Evolutionary conservation across 495 filamentous ascomycete genomes (phyloP), one percentile per base, ranked within the genome.

Genomic region (Bathelium albidoporum): DNA sequence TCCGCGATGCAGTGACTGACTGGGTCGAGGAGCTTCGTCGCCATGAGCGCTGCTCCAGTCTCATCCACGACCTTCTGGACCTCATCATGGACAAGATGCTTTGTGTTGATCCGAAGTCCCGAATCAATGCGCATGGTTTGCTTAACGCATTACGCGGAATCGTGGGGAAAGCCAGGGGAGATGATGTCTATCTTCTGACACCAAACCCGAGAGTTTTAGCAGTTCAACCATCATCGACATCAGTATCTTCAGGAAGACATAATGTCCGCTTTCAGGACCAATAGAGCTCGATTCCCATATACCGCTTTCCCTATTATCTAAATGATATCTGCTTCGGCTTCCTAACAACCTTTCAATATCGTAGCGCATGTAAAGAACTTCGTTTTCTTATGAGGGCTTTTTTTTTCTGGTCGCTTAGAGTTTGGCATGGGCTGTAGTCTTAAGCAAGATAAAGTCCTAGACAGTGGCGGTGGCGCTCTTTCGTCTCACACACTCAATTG

Each of bases 21-120:
- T 63, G 61, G 61, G 61, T 63, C 29, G 36, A 63, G 14, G 32
- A 63, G 11, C 61, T 63, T n/a, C 61, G 49, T 39, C 28, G 59
- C 26, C 61, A 63, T 29, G 61, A 58, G 45, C 29, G 53, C 10
- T 63, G 45, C 49, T 59, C 61, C 39, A 29, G 31, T 34, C 14
- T 59, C 5, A 32, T 63, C 11, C 61, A 63, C 31, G 61, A 58
- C 29, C 45, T 63, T 26, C 49, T 63, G 52, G 20, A 58, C 2
- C 34, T 63, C 11, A 63, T 63, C 16, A 63, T 63, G 61, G 49
- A 36, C 18, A 16, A 59, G 26, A 55, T 63, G 44, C 61, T 63
- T n/a, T 26, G 49, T 31, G 59, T 63, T 31, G 61, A 63, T 12
- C 22, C 61, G 26, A 59, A 32, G 53, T 32, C 29, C 26, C 61